Percentiles rank a stretch among this genome's conserved stretches.
phyloP scores from a whole-genome alignment of 2,329 filamentous ascomycete species.

The Colletotrichum kahawae region DNA sequence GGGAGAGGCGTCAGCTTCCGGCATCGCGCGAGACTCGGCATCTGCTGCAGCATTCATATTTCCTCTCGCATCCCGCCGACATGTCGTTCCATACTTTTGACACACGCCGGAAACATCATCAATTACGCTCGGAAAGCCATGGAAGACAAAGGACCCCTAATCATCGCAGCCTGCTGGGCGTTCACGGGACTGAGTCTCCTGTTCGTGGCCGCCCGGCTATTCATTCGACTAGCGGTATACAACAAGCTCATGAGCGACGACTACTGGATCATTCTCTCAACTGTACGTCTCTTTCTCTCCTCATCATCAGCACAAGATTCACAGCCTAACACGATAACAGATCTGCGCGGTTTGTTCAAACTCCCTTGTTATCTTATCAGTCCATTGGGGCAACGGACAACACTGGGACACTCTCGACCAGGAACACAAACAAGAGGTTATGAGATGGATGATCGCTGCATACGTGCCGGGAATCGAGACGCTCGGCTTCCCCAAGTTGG shows the following conservation, averaged over 20 bases:
- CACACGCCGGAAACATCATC: background rate
- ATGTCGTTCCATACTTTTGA: background rate
- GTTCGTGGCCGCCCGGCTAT: constrained; percentile 19
- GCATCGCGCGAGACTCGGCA: background rate
- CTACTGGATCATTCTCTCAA: constrained; percentile 16
- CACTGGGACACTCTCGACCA: constrained; percentile 21
- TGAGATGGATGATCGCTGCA: constrained; percentile 28
- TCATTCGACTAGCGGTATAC: constrained; percentile 17
- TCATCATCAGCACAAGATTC: rapidly evolving
- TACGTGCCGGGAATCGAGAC: constrained; percentile 31
- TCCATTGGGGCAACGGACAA: constrained; percentile 25
- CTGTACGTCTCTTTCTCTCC: background rate
- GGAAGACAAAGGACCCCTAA: constrained; percentile 25
- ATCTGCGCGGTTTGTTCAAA: background rate
- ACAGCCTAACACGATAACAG: background rate
- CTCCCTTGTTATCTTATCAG: constrained; percentile 12
- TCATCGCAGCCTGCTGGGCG: constrained; percentile 22
- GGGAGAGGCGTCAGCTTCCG: background rate
- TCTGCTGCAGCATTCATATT: background rate
- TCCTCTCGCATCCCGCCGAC: background rate
- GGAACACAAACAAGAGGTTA: background rate
- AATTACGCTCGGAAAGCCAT: background rate
- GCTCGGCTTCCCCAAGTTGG: constrained; percentile 32
- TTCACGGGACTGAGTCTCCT: constrained; percentile 21
- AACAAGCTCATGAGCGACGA: constrained; percentile 22